Base-by-base conservation (phyloP, 768 basidiomycete species). In the Coprinopsis strossmayeri region DNA sequence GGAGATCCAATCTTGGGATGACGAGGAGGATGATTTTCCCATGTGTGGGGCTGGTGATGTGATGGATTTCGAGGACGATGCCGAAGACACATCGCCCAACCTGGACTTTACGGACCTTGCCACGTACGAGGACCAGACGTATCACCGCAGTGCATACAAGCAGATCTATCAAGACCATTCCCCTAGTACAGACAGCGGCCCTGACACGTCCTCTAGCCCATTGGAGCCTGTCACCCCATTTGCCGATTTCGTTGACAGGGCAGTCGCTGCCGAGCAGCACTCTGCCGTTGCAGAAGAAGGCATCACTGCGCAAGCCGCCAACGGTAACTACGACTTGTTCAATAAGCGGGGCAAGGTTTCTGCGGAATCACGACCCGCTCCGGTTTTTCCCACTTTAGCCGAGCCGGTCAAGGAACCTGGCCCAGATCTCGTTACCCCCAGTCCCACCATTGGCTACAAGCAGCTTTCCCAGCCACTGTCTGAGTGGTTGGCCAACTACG, bases 171-270 rank as follows among this genome's bases (percentile, higher is more conserved):
- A 85, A 60, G 81, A 84, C 50, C 70, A 77, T 53, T 85, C 82
- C 5, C 81, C 83, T 18, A 77, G 73, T 39, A 67, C 68, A 50
- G 68, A 62, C 48, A 69, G 66, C 53, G 74, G 67, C 27, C 76
- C 71, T 48, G 81, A 83, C 55, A 61, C 66, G 17, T 71, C 62
- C 27, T 86, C 83, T 3, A 89, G 87, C 59, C 86, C 87, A 3
- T 63, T 86, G 38, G 84, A 79, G 46, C 87, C 87, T 2, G 59
- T 83, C 55, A 90, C 87, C 34, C 87, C 87, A 43, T 88, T 89
- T 54, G 81, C 77, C 38, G 79, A 87, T 52, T 89, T 77, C 50
- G 75, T 89, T 30, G 87, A 89, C 69, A 80, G 81, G 45, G 86
- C 73, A 13, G 78, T 89, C 13, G 74, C 79, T 44, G 65, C 76